Conservation (phyloP, 2,329 filamentous ascomycete genomes). For the Fusarium fujikuroi region DNA sequence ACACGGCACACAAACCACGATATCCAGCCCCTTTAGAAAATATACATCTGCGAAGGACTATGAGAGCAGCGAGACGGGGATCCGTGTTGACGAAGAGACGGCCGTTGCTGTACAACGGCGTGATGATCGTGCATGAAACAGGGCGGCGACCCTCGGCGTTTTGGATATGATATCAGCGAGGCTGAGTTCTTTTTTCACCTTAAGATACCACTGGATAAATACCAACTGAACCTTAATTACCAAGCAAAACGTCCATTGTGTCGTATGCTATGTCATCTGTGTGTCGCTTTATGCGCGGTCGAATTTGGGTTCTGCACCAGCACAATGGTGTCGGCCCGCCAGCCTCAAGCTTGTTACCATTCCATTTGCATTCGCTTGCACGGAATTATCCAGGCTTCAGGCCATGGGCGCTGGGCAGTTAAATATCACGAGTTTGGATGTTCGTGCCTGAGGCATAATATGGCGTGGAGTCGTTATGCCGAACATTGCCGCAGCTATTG, state of each 20-base stretch:
- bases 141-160: conserved; percentile 32
- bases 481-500: conserved; percentile 21
- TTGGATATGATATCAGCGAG: conserved; percentile 5
- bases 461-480: neutral
- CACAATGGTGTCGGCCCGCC: conserved; percentile 8
- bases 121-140: conserved; percentile 26
- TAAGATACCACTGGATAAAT: conserved; percentile 34
- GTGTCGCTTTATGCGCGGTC: neutral
- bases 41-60: conserved; percentile 30
- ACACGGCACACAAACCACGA: conserved; percentile 19
- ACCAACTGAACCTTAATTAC: neutral
- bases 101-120: conserved; percentile 16
- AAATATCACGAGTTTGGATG: neutral
- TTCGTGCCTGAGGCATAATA: conserved; percentile 12
- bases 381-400: neutral
- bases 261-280: neutral
- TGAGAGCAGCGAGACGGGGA: conserved; percentile 16
- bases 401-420: neutral
- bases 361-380: neutral
- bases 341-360: neutral
- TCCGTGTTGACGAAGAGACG: conserved; percentile 26
- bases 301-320: neutral
- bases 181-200: neutral
- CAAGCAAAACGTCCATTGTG: neutral
- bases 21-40: conserved; percentile 32